Base-by-base conservation (phyloP, 2,329 filamentous ascomycete species). In the Colletotrichum sp. region DNA sequence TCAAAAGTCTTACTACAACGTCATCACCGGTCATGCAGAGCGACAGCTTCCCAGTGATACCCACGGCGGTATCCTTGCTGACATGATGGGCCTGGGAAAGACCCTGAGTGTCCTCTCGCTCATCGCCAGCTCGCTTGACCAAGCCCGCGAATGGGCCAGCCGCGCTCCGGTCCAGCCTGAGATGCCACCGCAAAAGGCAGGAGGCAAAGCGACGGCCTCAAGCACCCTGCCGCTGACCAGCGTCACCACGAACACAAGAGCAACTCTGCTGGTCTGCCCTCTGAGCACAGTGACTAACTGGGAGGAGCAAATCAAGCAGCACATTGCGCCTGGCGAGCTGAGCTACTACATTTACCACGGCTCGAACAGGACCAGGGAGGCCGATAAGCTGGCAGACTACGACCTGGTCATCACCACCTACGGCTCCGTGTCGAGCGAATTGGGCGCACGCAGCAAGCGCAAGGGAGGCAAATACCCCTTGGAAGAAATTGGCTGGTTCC, bases 381-480 rank as follows among this genome's bases (percentile, higher is more conserved):
- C 92, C 0, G 87, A 90, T 8, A 90, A 92, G 79, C 90, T 99
- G 18, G 90, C 93, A 1, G 86, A 92, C 39, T 95, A 93, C 80
- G 96, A 99, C 81, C 85, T 99, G 9, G 92, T 99, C 55, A 94
- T 99, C 73, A 98, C 97, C 0, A 98, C 97, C 0, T 99, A 99
- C 82, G 94, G 95, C 52, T 98, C 95, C 1, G 92, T 98, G 26
- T 93, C 95, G 0, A 95, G 94, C 76, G 96, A 99, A 82, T 90
- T 95, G 18, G 91, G 90, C 60, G 88, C 91, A 28, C 91, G 94
- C 32, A 90, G 88, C 72, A 92, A 92, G 74, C 86, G 88, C 36
- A 94, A 92, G 80, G 86, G 88, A 16, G 92, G 91, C 2, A 78
- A 85, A 8, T 92, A 89, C 78, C 94, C 96, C 0, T 86, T 98